A percentile compares a stretch with the other conserved stretches of the same genome.
Evolutionary conservation across 345 rosid species (phyloP).

Genomic region (Citrus medica): DNA sequence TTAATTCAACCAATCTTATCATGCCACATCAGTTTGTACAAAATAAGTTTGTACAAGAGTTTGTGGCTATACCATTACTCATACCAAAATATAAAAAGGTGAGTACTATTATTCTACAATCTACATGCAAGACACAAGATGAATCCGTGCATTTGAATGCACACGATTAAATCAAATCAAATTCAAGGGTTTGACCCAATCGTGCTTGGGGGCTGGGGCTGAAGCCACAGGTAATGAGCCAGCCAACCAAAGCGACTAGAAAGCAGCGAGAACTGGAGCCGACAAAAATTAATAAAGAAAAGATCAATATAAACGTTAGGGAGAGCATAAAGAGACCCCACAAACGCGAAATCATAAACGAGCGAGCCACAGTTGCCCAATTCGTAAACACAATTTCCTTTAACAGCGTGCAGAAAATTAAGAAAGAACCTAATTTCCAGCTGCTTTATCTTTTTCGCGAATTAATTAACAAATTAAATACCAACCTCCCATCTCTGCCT

Average conservation of each 20-base stretch:
- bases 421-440: not conserved
- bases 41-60: too few relatives aligned
- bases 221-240: too few relatives aligned
- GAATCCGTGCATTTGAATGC: too few relatives aligned
- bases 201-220: not conserved
- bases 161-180: too few relatives aligned
- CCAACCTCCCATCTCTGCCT: not conserved
- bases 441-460: not conserved
- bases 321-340: not conserved
- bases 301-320: not conserved
- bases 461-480: too few relatives aligned
- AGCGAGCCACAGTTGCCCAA: not conserved
- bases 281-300: not conserved
- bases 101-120: too few relatives aligned
- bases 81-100: too few relatives aligned
- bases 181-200: not conserved
- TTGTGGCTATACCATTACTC: too few relatives aligned
- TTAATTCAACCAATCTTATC: too few relatives aligned
- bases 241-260: not conserved
- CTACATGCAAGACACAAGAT: too few relatives aligned
- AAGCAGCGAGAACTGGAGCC: not conserved
- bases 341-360: not conserved
- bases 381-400: not conserved
- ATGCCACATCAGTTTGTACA: too few relatives aligned
- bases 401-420: not conserved